A percentile compares a stretch with the other conserved stretches of the same genome.
Evolutionary conservation across 2,329 filamentous ascomycete species (phyloP).

Genomic region (Monosporascus sp.): DNA sequence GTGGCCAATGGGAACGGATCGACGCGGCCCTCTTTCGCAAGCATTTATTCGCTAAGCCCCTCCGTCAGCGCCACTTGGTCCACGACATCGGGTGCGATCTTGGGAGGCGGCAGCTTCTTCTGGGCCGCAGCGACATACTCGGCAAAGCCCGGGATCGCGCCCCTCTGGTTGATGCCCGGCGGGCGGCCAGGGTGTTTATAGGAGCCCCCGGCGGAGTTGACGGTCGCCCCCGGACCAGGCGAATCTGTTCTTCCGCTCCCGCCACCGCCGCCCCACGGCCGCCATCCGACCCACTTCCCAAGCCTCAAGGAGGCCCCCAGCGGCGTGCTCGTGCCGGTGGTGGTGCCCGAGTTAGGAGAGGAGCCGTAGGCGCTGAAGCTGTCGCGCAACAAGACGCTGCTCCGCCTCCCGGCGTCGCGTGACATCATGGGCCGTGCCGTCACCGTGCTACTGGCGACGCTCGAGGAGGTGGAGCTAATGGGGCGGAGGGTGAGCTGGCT

Average conservation of each 20-base stretch:
- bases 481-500: constrained; percentile 63
- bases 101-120: constrained; percentile 48
- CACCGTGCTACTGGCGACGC: constrained; percentile 53
- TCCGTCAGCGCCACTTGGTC: constrained; percentile 58
- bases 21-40: too few relatives aligned
- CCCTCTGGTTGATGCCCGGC: constrained; percentile 74
- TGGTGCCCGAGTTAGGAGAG: constrained; percentile 28
- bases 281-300: constrained; percentile 44
- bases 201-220: constrained; percentile 17
- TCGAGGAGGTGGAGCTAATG: constrained; percentile 47
- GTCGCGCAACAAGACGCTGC: constrained; percentile 55
- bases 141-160: constrained; percentile 67
- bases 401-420: constrained; percentile 38
- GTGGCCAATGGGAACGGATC: too few relatives aligned
- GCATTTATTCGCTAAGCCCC: constrained; percentile 42
- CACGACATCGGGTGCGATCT: constrained; percentile 52
- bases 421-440: constrained; percentile 55
- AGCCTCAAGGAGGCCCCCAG: constrained; percentile 23
- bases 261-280: constrained; percentile 23
- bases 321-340: constrained; percentile 23
- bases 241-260: background rate
- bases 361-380: constrained; percentile 42
- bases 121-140: constrained; percentile 47
- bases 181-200: constrained; percentile 38
- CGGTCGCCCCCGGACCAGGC: background rate